Base-by-base conservation (phyloP, 306 rosid genomes). In the Quercus mongolica region DNA sequence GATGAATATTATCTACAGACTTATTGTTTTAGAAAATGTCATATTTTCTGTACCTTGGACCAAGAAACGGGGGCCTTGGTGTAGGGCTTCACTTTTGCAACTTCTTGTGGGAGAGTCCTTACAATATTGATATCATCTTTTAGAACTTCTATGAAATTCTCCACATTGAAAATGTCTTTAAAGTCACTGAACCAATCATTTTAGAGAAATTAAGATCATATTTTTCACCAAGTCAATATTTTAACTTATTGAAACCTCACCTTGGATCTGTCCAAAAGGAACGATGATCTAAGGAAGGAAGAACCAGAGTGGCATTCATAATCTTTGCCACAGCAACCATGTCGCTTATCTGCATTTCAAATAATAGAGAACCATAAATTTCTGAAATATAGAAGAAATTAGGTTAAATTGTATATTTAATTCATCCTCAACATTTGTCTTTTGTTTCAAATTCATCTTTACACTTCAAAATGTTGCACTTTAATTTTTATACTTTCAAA, bases 221-320 rank as follows among this genome's bases (percentile, higher is more conserved):
- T 78, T 11, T 56, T 35, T 71, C 9, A 17, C 49, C 69, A n/a
- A 30, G 25, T 6, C 41, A 26, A n/a, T 55, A 71, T 62, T 64
- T 69, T 46, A 5, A 70, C 21, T 13, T 41, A 44, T 6, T 44
- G 23, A 59, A 71, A 61, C 12, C 63, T 21, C 55, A 92, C 97
- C 97, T 90, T 6, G 88, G 69, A 76, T 90, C 93, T 0, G 85
- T 89, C 97, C 97, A 92, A 71, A 86, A 92, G 6, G 93, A 92
- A 33, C 15, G 63, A 15, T 89, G 90, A 80, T 92, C 97, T 76
- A 92, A 78, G 64, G 88, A 89, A 76, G 95, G 97, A 20, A 92
- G 74, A 78, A 92, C 88, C 69, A 90, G 74, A 64, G 93, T 87
- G 15, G 93, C 93, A 78, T 90, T 76, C 95, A 90, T 92, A 8